Base-by-base conservation (phyloP, 2,329 filamentous ascomycete species). In the Talaromyces sp. region DNA sequence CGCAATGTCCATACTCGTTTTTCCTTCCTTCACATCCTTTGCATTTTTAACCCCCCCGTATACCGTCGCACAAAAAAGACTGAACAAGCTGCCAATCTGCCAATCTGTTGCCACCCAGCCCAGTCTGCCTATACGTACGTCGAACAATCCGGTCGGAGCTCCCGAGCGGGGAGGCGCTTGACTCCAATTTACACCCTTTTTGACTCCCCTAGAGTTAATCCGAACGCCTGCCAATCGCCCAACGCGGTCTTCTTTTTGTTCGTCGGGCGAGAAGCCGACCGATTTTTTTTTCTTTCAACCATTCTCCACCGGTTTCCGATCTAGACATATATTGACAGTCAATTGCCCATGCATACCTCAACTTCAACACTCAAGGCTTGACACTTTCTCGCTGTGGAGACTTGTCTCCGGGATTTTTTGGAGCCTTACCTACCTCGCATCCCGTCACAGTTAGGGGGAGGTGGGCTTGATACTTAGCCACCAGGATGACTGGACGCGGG, bases 401-500 rank as follows among this genome's bases (percentile, higher is more conserved):
- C 68, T 69, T 68, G 67, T 66, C 59, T 67, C 67, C 63, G 60
- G 66, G 31, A 43, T 52, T 61, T 61, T 57, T 52, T 49, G 19
- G n/a, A 15, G 43, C 45, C 54, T 27, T 31, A n/a, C 25, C 39
- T 47, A 33, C 58, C 25, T 56, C 35, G 41, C 61, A 54, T 58
- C 47, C 47, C 27, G 64, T 63, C 61, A 22, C 13, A 39, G 31
- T 57, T 59, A 56, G 49, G 59, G 52, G 56, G 56, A 31, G 37
- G 56, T 27, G 25, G 56, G 52, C 52, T 66, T 57, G 22, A 50
- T 61, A 49, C 49, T 31, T 49, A 45, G 52, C 63, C 49, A 61
- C 65, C 61, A 67, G 66, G 57, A 69, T 69, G 70, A 78, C 77
- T 73, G 75, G 76, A 69, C 72, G 72, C 68, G 69, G 72, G 67